phyloP scores from a whole-genome alignment of 768 basidiomycete species.

The Tulasnella sp. region DNA sequence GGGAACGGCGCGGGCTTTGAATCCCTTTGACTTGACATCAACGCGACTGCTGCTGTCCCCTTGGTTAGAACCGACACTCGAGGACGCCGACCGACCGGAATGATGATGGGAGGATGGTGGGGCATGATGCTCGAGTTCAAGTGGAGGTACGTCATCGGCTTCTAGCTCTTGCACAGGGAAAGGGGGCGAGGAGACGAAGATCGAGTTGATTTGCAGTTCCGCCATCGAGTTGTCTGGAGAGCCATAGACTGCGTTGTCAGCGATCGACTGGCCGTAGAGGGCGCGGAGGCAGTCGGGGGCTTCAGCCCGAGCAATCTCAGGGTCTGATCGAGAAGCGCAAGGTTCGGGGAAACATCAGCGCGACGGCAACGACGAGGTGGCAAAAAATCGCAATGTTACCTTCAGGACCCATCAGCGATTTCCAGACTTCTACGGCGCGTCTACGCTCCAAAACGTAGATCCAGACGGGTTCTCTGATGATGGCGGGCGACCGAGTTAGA shows the following conservation, averaged over 20 bases:
- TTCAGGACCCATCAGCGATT: conserved; percentile 62
- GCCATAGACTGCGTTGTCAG: conserved; percentile 67
- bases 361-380: conserved; percentile 1
- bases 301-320: conserved; percentile 50
- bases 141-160: conserved; percentile 32
- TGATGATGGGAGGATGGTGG: neutral
- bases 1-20: conserved; percentile 67
- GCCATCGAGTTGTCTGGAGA: conserved; percentile 63
- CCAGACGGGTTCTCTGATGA: conserved; percentile 77
- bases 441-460: conserved; percentile 57
- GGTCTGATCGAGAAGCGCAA: conserved; percentile 70
- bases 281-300: conserved; percentile 68
- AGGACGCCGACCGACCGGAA: neutral
- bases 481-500: neutral
- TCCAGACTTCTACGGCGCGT: conserved; percentile 74
- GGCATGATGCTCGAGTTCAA: neutral
- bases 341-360: conserved; percentile 41
- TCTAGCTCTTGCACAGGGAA: conserved; percentile 64
- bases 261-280: conserved; percentile 52
- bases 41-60: neutral
- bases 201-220: conserved; percentile 69
- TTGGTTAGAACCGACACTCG: neutral
- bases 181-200: conserved; percentile 80
- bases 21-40: conserved; percentile 34
- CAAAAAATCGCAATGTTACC: conserved; percentile 3